phyloP scores from a whole-genome alignment of 2,329 filamentous ascomycete genomes.

The Colletotrichum paranaense region DNA sequence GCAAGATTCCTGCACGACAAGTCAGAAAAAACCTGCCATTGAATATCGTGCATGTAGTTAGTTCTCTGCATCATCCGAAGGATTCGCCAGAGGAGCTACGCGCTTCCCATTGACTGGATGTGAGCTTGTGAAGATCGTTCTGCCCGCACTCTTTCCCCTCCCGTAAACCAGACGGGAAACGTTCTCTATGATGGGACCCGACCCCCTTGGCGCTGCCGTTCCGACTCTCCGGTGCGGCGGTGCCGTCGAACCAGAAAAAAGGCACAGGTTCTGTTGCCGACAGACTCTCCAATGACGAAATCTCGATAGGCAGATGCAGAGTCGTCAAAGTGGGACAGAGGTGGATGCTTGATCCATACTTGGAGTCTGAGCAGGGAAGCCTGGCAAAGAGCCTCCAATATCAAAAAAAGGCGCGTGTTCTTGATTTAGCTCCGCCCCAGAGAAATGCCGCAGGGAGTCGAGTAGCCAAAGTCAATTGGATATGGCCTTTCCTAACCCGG shows the following conservation, averaged over 20 bases:
- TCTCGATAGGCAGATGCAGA: slow-evolving; percentile 1
- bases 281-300: slow-evolving; percentile 3
- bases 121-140: neutral
- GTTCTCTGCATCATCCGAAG: neutral
- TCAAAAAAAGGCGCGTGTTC: neutral
- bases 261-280: neutral
- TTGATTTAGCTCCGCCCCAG: slow-evolving; percentile 8
- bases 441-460: neutral
- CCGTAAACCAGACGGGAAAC: neutral
- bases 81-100: neutral
- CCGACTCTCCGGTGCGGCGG: neutral
- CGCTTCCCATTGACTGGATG: too few relatives aligned
- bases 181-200: neutral
- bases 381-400: neutral
- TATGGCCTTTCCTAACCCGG: neutral
- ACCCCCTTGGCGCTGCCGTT: neutral
- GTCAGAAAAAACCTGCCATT: neutral
- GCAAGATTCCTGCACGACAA: neutral
- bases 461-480: neutral
- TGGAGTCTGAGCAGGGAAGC: slow-evolving; percentile 6
- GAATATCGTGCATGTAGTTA: neutral
- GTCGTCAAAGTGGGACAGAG: neutral
- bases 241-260: neutral
- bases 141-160: slow-evolving; percentile 10
- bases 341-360: neutral